Percentiles rank a stretch among this genome's conserved stretches.
These are phyloP conservation scores for Hemisphaericaspora nanyangensis DNA, from an alignment of 805 yeast genomes.

Conservation along the genomic window DNA sequence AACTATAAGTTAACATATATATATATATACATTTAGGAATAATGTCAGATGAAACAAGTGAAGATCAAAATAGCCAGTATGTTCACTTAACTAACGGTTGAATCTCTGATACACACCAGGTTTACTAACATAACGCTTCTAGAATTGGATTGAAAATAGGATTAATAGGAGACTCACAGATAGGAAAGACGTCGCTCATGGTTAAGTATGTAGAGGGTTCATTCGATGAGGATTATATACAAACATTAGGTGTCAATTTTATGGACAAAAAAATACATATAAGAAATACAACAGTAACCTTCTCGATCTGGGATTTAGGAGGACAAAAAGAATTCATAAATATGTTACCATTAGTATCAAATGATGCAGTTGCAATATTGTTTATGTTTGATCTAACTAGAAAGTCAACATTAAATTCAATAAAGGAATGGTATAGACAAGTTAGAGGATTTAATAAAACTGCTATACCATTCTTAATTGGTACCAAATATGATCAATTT, in stretches of 20 bases:
- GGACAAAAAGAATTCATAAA: slow-evolving; percentile 94
- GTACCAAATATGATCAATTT: slow-evolving; percentile 90
- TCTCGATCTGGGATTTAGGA: slow-evolving; percentile 93
- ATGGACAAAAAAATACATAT: slow-evolving; percentile 86
- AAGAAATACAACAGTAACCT: slow-evolving; percentile 81
- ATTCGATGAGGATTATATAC: slow-evolving; percentile 87
- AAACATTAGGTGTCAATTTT: slow-evolving; percentile 91
- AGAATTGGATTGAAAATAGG: slow-evolving; percentile 81
- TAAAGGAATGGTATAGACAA: slow-evolving; percentile 93
- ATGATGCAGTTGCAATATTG: slow-evolving; percentile 87
- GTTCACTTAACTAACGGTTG: too few species aligned
- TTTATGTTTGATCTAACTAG: slow-evolving; percentile 88
- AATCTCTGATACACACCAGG: too few species aligned
- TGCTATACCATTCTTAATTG: slow-evolving; percentile 87
- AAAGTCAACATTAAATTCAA: slow-evolving; percentile 77
- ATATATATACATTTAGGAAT: too few species aligned
- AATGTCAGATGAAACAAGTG: slow-evolving; percentile 6
- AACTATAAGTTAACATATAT: too few species aligned
- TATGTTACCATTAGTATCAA: slow-evolving; percentile 89
- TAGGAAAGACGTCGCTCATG: slow-evolving; percentile 95
- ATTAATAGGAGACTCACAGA: slow-evolving; percentile 90
- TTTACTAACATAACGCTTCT: slow-evolving; percentile 8
- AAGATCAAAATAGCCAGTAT: slow-evolving; percentile 36
- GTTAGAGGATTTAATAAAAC: slow-evolving; percentile 85
- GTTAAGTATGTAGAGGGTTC: slow-evolving; percentile 95